Percentiles rank a stretch among this genome's conserved stretches.
phyloP scores from a whole-genome alignment of 2,329 filamentous ascomycete species.

The Fusarium incarnatum region DNA sequence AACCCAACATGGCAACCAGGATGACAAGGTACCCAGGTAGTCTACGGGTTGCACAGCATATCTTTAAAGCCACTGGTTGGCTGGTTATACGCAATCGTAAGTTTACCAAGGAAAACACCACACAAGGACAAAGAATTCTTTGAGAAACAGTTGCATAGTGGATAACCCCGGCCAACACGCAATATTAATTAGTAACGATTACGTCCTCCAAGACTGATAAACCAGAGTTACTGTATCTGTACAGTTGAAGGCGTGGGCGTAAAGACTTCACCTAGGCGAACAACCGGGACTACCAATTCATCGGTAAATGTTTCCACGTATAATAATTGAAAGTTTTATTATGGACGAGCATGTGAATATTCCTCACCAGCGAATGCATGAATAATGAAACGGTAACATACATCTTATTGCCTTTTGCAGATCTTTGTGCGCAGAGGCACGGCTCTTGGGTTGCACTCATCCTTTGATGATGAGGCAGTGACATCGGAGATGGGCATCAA shows the following conservation, averaged over 20 bases:
- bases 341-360: neutral
- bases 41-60: neutral
- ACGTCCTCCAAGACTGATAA: neutral
- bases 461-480: neutral
- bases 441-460: neutral
- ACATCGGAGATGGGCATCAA: neutral
- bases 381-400: neutral
- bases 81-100: conserved; percentile 2
- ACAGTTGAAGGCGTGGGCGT: neutral
- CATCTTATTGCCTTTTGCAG: neutral
- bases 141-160: neutral
- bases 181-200: neutral
- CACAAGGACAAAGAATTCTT: neutral
- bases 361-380: neutral
- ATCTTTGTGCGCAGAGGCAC: neutral
- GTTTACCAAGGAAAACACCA: neutral
- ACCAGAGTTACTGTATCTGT: neutral
- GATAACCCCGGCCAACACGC: conserved; percentile 1
- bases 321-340: neutral
- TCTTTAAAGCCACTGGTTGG: neutral
- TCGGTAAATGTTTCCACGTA: neutral
- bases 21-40: neutral
- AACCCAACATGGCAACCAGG: neutral
- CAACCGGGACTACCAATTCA: neutral
- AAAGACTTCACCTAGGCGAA: neutral